Evolutionary conservation across 1,284 basidiomycete species (phyloP).

Genomic region (Waitea zeae): DNA sequence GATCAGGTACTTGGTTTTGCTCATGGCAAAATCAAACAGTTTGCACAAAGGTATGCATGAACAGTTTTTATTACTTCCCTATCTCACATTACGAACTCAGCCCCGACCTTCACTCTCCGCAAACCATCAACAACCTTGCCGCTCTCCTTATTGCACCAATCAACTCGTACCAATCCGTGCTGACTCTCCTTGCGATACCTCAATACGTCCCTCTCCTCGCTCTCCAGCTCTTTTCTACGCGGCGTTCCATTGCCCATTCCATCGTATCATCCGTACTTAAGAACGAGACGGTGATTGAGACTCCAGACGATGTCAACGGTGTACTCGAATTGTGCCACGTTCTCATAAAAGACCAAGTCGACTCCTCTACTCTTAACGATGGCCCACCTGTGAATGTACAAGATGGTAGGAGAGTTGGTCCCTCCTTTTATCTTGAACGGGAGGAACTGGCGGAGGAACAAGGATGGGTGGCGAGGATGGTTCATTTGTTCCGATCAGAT

Average conservation of each 20-base stretch:
- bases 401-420: slow-evolving; percentile 36
- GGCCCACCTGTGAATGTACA: slow-evolving; percentile 20
- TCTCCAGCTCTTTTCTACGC: slow-evolving; percentile 75
- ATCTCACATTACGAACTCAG: slow-evolving; percentile 20
- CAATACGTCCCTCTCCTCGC: slow-evolving; percentile 70
- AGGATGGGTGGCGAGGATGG: slow-evolving; percentile 92
- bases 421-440: slow-evolving; percentile 38
- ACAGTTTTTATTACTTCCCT: slow-evolving; percentile 1
- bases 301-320: slow-evolving; percentile 80
- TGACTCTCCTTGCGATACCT: slow-evolving; percentile 85
- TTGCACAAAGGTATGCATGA: slow-evolving; percentile 44
- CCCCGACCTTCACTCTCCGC: slow-evolving; percentile 73
- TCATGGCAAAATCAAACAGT: slow-evolving; percentile 72
- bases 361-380: slow-evolving; percentile 26
- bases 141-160: slow-evolving; percentile 82
- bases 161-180: slow-evolving; percentile 84
- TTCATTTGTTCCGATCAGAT: slow-evolving; percentile 81
- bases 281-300: slow-evolving; percentile 86
- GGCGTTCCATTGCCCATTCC: slow-evolving; percentile 80
- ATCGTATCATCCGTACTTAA: slow-evolving; percentile 85
- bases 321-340: slow-evolving; percentile 85
- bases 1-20: slow-evolving; percentile 87
- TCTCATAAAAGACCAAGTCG: slow-evolving; percentile 77
- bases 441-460: slow-evolving; percentile 94
- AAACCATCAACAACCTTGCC: slow-evolving; percentile 79